phyloP scores from a whole-genome alignment of 495 filamentous ascomycete genomes.

The Aspergillus taichungensis region DNA sequence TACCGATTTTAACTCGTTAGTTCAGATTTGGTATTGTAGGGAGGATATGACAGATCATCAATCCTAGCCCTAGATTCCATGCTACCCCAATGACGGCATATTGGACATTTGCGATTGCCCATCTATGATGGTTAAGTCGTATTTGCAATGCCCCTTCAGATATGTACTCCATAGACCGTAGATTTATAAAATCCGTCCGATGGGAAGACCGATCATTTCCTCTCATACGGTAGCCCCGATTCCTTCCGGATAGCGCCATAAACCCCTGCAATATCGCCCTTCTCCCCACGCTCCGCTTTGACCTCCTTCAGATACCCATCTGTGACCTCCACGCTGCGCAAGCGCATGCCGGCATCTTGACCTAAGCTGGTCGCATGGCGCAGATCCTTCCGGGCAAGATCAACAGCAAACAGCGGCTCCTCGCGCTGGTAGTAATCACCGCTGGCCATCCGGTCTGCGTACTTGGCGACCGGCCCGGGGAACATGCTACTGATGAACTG shows the following conservation, averaged over 20 bases:
- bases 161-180: too few species aligned
- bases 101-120: too few species aligned
- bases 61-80: too few species aligned
- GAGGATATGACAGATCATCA: too few species aligned
- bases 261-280: conserved; percentile 76
- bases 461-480: conserved; percentile 49
- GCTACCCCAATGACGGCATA: too few species aligned
- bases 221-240: conserved; percentile 64
- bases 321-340: conserved; percentile 58
- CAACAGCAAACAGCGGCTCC: conserved; percentile 78
- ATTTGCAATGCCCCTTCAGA: too few species aligned
- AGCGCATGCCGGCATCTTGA: conserved; percentile 45
- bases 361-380: conserved; percentile 65
- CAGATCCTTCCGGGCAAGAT: conserved; percentile 79
- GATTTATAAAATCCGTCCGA: too few species aligned
- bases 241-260: conserved; percentile 69
- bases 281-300: conserved; percentile 62
- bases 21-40: too few species aligned
- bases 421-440: conserved; percentile 67
- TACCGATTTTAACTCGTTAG: too few species aligned
- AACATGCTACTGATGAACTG: conserved; percentile 56
- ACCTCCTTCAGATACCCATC: conserved; percentile 61
- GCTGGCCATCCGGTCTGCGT: conserved; percentile 60
- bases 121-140: too few species aligned
- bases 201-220: too few species aligned